phyloP scores from a whole-genome alignment of 106 monocot species.

The Allium cepa region DNA sequence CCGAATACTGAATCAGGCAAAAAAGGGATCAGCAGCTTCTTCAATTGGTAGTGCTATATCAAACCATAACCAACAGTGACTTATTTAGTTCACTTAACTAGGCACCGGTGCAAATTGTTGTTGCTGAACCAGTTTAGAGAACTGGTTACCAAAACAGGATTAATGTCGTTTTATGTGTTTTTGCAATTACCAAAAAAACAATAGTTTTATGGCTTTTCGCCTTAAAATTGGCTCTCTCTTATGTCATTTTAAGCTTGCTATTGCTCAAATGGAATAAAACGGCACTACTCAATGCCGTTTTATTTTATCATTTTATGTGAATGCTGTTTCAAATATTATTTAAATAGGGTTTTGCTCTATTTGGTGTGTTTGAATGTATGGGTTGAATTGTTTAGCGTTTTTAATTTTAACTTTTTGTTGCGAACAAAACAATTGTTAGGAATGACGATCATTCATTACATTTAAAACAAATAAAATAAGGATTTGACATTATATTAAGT shows the following conservation, averaged over 20 bases:
- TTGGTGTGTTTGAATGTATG: background rate
- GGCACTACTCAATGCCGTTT: too few species aligned
- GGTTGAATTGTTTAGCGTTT: too few species aligned
- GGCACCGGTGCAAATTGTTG: background rate
- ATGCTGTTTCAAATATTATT: too few species aligned
- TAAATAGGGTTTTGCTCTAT: background rate
- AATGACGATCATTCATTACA: background rate
- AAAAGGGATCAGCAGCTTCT: constrained; percentile 85
- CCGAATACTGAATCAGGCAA: constrained; percentile 48
- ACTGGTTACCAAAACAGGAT: background rate
- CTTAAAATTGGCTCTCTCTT: background rate
- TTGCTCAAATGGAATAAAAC: too few species aligned
- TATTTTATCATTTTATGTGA: too few species aligned
- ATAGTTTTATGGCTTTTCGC: background rate
- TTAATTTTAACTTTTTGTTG: background rate
- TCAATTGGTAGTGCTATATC: constrained; percentile 19
- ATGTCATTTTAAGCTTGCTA: too few species aligned
- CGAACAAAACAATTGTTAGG: background rate
- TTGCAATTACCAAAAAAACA: background rate
- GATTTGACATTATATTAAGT: background rate
- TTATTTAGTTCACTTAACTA: background rate
- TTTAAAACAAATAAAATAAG: background rate
- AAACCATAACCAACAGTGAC: background rate
- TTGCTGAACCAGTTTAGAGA: background rate
- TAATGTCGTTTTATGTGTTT: too few species aligned